Base-by-base conservation (phyloP, 1,284 basidiomycete species). In the Sutorius eximius region DNA sequence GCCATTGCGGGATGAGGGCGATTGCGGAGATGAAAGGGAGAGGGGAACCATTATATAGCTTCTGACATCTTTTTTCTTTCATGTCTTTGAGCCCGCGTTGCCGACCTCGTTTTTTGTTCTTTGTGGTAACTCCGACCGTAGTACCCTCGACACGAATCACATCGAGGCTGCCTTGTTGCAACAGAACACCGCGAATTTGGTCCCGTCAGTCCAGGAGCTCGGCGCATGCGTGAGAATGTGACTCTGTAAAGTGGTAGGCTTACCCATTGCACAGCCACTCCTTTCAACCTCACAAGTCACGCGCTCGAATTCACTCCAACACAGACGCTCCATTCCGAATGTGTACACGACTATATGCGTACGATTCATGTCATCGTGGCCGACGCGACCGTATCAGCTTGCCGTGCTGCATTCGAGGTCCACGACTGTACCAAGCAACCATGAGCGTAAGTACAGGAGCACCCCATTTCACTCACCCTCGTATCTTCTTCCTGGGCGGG, bases 351-450 rank as follows among this genome's bases (percentile, higher is more conserved):
- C 52, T 38, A 43, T 49, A 59, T 40, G 41, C 43, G 40, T 36
- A 57, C 29, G 44, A 27, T 37, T 45, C 45, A n/a, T 32, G 56
- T 58, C 62, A 69, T 57, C 63, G 61, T 30, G 60, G 56, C 65
- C 86, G 73, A 61, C 85, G 77, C 45, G 84, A 89, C 43, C 85
- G 83, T 74, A 87, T 86, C 52, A 82, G 75, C 62, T 88, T 89
- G 42, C 89, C 88, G 56, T 87, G 80, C 65, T 91, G 89, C 5
- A 91, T 85, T 33, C 82, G 77, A 8, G 90, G 86, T 1, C 83
- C 82, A 64, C 79, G 77, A 49, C 81, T 83, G 49, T 16, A 20
- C 37, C 48, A 9, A 42, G 45, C 45, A 13, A 27, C 2, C 8
- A 32, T 64, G 36, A 57, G 54, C 2, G 34, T 4, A 7, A 32